Base-by-base conservation (phyloP, 2,329 filamentous ascomycete genomes). In the Penicillium sp. region DNA sequence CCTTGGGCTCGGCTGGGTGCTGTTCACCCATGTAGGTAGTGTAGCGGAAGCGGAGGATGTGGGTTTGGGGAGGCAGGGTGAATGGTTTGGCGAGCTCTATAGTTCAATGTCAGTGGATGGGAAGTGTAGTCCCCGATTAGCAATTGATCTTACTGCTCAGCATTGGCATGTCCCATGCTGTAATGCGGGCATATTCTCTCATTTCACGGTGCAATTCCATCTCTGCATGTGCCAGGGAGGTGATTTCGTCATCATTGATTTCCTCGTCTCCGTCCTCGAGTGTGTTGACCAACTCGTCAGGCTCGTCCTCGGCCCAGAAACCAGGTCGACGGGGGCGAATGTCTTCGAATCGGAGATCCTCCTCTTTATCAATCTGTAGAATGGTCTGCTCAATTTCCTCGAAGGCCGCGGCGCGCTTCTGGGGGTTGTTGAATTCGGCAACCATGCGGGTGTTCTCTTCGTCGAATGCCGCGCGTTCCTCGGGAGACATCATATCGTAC, bases 141-240 rank as follows among this genome's bases (percentile, higher is more conserved):
- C 35, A 31, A 27, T 50, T 41, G 33, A 49, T 51, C 90, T 75
- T 84, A 96, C 93, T 90, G 58, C 88, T 86, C 59, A 99, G 81
- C 61, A 96, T 79, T 10, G 94, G 94, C 89, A 99, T 90, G 76
- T 99, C 94, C 93, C 94, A 99, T 25, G 92, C 91, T 47, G 90
- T 87, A 66, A 96, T 81, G 52, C 94, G 85, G 48, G 90, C 88
- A 74, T 96, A 97, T 69, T 96, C 87, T 79, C 94, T 85, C 72
- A 93, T 83, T 76, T 97, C 93, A 62, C 93, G 84, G 69, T 96
- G 88, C 74, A 94, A 84, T 68, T 97, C 91, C 66, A 99, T 79
- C 78, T 97, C 92, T 53, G 83, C 87, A 76, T 99, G 93, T 0
- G 87, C 94, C 74, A 91, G 82, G 51, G 86, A 86, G 58, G 89